These are phyloP conservation scores for Pleurozium schreberi DNA, from an alignment of 225 moss, liverwort and hornwort genomes.

Conservation along the genomic window DNA sequence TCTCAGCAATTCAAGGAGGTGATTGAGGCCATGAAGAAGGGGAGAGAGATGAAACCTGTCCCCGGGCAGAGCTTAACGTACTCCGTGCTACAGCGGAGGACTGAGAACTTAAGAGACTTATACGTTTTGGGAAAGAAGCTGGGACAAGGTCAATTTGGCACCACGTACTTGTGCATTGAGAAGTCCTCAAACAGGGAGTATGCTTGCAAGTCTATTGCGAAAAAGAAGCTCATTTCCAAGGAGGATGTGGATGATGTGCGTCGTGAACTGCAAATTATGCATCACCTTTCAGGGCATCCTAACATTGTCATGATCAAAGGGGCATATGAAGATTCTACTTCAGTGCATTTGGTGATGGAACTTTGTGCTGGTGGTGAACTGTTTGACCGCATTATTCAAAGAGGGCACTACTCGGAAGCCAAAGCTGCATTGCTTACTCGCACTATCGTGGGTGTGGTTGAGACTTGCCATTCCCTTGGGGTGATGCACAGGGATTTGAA, in stretches of 20 bases:
- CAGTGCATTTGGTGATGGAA: constrained; percentile 47
- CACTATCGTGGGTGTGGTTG: constrained; percentile 41
- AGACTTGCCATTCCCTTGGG: constrained; percentile 46
- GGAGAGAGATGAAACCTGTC: constrained; percentile 24
- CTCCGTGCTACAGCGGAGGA: constrained; percentile 37
- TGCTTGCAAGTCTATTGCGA: constrained; percentile 44
- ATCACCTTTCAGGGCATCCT: constrained; percentile 41
- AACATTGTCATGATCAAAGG: constrained; percentile 49
- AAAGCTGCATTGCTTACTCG: constrained; percentile 42
- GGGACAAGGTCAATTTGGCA: constrained; percentile 45
- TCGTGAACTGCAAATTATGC: constrained; percentile 48
- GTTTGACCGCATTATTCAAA: constrained; percentile 43
- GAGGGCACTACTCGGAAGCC: constrained; percentile 45
- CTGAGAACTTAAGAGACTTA: constrained; percentile 30
- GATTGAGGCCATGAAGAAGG: constrained; percentile 38
- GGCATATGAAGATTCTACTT: constrained; percentile 33
- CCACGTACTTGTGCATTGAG: constrained; percentile 38
- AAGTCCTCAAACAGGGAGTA: constrained; percentile 30
- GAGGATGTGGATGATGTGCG: constrained; percentile 51
- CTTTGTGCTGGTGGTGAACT: constrained; percentile 49
- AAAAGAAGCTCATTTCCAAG: constrained; percentile 38
- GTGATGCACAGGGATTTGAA: constrained; percentile 49
- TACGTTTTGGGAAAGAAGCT: constrained; percentile 38
- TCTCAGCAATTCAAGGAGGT: constrained; percentile 35
- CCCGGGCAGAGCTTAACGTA: constrained; percentile 33